Percentiles rank a stretch among this genome's conserved stretches.
Evolutionary conservation across 139 green algal species (phyloP).

Genomic region (Chloropicon primus): DNA sequence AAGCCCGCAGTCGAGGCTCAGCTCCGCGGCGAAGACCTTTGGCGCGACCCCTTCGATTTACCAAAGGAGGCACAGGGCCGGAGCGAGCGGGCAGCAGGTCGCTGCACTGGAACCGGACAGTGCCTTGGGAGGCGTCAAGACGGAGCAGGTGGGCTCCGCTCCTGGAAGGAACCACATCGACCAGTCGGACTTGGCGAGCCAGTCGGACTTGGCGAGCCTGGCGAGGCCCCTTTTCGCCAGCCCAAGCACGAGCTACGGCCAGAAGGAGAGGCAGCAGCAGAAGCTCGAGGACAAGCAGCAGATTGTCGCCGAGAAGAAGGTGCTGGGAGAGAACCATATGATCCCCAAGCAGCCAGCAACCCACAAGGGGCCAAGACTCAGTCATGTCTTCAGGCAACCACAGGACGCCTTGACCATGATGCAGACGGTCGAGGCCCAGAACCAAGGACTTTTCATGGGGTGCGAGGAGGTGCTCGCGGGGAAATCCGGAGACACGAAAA

Average conservation of each 20-base stretch:
- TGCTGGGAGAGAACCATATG: neutral
- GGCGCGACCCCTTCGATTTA: slow-evolving; percentile 18
- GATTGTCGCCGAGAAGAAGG: too few relatives aligned
- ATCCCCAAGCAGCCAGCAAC: neutral
- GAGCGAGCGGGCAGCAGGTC: neutral
- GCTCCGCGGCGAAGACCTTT: slow-evolving; percentile 20
- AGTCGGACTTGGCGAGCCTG: neutral
- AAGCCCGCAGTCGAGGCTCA: slow-evolving; percentile 18
- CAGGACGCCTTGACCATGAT: neutral
- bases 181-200: neutral
- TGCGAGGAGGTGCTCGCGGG: neutral
- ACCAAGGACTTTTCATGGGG: neutral
- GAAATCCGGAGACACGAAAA: too few relatives aligned
- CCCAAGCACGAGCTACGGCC: neutral
- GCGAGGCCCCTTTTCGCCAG: neutral
- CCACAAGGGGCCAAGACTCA: neutral
- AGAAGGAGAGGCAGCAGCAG: neutral
- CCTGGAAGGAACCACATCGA: neutral
- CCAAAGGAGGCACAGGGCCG: slow-evolving; percentile 7
- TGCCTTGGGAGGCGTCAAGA: neutral
- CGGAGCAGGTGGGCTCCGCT: neutral
- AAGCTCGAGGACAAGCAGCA: neutral
- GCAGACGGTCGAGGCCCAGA: neutral
- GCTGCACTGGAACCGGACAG: too few relatives aligned
- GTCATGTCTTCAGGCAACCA: neutral